phyloP scores from a whole-genome alignment of 805 yeast species.

The Candida palmyrensis region DNA sequence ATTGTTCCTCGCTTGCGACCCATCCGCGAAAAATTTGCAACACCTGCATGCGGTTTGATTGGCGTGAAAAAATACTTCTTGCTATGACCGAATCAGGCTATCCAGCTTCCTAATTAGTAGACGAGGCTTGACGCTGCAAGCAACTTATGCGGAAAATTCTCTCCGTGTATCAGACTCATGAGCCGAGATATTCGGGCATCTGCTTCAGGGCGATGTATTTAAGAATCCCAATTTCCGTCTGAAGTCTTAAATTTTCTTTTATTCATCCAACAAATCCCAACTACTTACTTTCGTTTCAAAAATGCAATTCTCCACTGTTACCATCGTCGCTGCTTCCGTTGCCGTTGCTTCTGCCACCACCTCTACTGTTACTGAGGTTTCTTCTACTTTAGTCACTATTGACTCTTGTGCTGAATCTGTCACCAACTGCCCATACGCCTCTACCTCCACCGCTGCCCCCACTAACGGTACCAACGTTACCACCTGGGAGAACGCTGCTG shows the following conservation, averaged over 20 bases:
- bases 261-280: constrained; percentile 21
- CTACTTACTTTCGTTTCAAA: constrained; percentile 31
- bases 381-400: constrained; percentile 38
- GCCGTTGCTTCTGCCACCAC: constrained; percentile 29
- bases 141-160: no score
- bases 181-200: no score
- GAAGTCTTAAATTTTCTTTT: constrained; percentile 10
- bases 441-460: constrained; percentile 15
- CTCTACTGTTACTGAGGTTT: constrained; percentile 23
- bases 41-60: no score
- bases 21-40: no score
- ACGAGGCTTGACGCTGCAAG: no score
- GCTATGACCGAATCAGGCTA: no score
- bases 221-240: constrained; percentile 1
- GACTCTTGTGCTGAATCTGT: constrained; percentile 35
- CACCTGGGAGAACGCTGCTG: constrained; percentile 9
- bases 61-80: no score
- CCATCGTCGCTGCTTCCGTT: constrained; percentile 34
- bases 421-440: constrained; percentile 38
- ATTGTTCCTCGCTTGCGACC: no score
- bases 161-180: no score
- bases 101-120: no score
- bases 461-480: constrained; percentile 18
- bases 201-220: no score
- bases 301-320: constrained; percentile 45